Percentiles rank a stretch among this genome's conserved stretches.
Conservation (phyloP, 495 filamentous ascomycete genomes). For the Penicillium arizonense region DNA sequence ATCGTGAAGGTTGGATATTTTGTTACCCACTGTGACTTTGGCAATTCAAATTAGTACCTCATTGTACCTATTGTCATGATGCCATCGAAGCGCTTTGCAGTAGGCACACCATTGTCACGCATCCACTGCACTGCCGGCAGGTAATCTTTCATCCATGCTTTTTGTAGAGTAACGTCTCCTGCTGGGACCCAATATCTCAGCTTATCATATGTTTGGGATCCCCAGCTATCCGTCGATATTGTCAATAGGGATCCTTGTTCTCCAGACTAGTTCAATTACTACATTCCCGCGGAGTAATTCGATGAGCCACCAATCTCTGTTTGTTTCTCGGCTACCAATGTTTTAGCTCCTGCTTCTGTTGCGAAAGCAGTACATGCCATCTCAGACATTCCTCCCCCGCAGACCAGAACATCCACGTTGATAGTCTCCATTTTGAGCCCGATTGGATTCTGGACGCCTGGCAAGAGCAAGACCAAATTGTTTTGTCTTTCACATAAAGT, state of each 20-base stretch:
- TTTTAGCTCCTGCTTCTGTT: slow-evolving; percentile 19
- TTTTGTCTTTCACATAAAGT: too few species aligned
- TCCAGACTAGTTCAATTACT: background rate
- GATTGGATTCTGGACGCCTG: background rate
- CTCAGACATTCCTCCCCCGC: slow-evolving; percentile 32
- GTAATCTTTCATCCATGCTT: slow-evolving; percentile 25
- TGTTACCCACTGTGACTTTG: background rate
- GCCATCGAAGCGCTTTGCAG: slow-evolving; percentile 23
- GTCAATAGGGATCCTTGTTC: background rate
- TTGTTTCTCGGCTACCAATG: slow-evolving; percentile 26
- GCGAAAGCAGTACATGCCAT: slow-evolving; percentile 29
- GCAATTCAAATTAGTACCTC: background rate
- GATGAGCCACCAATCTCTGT: slow-evolving; percentile 20
- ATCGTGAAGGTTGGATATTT: slow-evolving; percentile 19
- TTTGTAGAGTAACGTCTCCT: slow-evolving; percentile 20
- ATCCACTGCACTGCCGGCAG: slow-evolving; percentile 28
- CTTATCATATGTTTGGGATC: slow-evolving; percentile 19
- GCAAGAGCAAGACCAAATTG: too few species aligned
- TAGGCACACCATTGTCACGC: slow-evolving; percentile 24
- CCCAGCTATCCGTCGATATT: slow-evolving; percentile 15
- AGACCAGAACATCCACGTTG: slow-evolving; percentile 24
- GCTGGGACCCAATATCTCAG: slow-evolving; percentile 25
- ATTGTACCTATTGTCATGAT: slow-evolving; percentile 29
- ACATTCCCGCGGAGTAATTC: slow-evolving; percentile 28
- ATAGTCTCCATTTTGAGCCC: slow-evolving; percentile 17